Conservation (phyloP, 2,329 filamentous ascomycete genomes). For the Stagonosporopsis tanaceti region DNA sequence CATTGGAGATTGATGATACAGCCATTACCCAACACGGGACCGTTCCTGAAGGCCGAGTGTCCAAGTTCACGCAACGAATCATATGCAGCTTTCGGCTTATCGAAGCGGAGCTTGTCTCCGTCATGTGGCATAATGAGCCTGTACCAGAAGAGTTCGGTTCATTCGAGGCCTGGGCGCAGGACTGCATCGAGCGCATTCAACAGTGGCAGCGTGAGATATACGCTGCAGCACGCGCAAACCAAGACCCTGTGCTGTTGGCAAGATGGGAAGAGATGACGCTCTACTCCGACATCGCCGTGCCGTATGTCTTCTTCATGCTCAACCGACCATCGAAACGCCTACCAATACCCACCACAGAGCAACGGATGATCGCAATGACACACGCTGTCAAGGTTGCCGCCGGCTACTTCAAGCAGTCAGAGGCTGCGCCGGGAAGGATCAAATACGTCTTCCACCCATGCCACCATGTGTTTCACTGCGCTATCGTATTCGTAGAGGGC, state of each 20-base stretch:
- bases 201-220: conserved; percentile 45
- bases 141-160: conserved; percentile 36
- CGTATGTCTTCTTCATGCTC: conserved; percentile 43
- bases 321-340: conserved; percentile 41
- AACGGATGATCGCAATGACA: conserved; percentile 40
- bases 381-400: conserved; percentile 45
- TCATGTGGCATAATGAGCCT: conserved; percentile 43
- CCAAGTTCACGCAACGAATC: conserved; percentile 46
- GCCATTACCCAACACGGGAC: conserved; percentile 41
- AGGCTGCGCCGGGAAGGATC: conserved; percentile 44
- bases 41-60: conserved; percentile 37
- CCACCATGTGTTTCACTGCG: conserved; percentile 46
- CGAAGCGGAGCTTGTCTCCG: conserved; percentile 45
- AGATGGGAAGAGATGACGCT: conserved; percentile 48
- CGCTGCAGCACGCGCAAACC: conserved; percentile 37
- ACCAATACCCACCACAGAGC: conserved; percentile 35
- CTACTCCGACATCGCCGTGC: conserved; percentile 44
- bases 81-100: conserved; percentile 47
- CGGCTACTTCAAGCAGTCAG: conserved; percentile 44
- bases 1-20: conserved; percentile 45
- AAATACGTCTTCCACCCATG: conserved; percentile 51
- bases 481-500: conserved; percentile 43
- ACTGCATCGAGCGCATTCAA: conserved; percentile 36
- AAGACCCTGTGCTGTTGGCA: conserved; percentile 33
- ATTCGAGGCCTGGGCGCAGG: conserved; percentile 42